Evolutionary conservation across 75 land plant species (phyloP).

Genomic region (Larix kaempferi): DNA sequence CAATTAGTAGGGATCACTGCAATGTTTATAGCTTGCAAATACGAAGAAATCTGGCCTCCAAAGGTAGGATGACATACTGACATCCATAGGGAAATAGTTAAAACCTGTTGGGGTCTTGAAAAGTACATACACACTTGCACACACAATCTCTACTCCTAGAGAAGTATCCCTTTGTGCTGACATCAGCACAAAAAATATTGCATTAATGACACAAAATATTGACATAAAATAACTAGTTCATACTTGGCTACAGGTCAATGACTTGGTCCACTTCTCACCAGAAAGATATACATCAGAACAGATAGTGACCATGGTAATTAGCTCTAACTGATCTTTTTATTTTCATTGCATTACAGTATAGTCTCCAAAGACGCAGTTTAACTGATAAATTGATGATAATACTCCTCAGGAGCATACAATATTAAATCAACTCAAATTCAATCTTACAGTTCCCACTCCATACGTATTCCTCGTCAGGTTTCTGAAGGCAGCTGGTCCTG

Average conservation of each 20-base stretch:
- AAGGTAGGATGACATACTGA: constrained; percentile 28
- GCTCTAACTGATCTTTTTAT: not conserved
- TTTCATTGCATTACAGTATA: too few relatives aligned
- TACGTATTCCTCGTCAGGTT: constrained; percentile 42
- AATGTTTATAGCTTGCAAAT: constrained; percentile 85
- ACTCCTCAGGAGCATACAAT: constrained; percentile 52
- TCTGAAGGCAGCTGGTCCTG: constrained; percentile 35
- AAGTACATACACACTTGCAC: too few relatives aligned
- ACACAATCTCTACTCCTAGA: too few relatives aligned
- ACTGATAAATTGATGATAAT: not conserved
- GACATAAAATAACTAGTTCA: too few relatives aligned
- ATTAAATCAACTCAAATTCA: constrained; percentile 34
- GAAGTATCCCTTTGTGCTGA: too few relatives aligned
- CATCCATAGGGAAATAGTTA: too few relatives aligned
- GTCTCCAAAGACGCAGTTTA: not conserved
- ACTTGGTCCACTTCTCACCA: constrained; percentile 69
- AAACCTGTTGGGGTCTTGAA: too few relatives aligned
- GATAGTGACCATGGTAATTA: constrained; percentile 60
- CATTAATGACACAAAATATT: too few relatives aligned
- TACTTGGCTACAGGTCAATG: constrained; percentile 48
- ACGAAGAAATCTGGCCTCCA: constrained; percentile 93
- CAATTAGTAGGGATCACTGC: constrained; percentile 81
- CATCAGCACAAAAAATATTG: too few relatives aligned
- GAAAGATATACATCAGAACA: constrained; percentile 66
- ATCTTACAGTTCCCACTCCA: constrained; percentile 43